These are phyloP conservation scores for Stygiomarasmius scandens DNA, from an alignment of 1,284 basidiomycete genomes.

Conservation along the genomic window DNA sequence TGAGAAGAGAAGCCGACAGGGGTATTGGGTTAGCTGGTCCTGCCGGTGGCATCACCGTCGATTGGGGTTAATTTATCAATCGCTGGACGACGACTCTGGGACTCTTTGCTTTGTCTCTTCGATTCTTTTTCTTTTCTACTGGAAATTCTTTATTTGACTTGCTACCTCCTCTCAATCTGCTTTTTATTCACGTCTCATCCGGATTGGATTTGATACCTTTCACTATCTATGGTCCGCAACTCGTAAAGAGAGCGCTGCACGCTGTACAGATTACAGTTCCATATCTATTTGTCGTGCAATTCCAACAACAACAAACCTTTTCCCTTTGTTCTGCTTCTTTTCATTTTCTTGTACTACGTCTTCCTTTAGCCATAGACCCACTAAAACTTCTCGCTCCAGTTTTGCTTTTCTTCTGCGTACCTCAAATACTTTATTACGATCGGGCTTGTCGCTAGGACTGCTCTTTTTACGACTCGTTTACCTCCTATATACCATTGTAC, in stretches of 20 bases:
- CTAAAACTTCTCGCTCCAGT: neutral
- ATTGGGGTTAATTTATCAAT: constrained; percentile 62
- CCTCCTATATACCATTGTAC: neutral
- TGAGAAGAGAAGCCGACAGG: constrained; percentile 74
- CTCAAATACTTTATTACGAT: neutral
- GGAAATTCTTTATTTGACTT: neutral
- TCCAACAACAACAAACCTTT: too few species aligned
- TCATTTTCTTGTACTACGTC: neutral
- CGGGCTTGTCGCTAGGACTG: neutral
- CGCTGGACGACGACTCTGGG: neutral
- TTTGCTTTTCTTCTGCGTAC: neutral
- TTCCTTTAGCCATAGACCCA: neutral
- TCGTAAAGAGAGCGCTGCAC: too few species aligned
- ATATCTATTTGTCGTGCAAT: neutral
- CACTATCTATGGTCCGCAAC: too few species aligned
- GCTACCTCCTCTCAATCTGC: neutral
- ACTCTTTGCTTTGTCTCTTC: neutral
- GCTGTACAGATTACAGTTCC: neutral
- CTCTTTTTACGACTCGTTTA: neutral
- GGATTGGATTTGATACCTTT: too few species aligned
- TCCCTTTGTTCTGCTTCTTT: neutral
- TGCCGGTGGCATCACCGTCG: constrained; percentile 68
- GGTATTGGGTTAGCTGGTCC: constrained; percentile 65
- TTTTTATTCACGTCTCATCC: neutral
- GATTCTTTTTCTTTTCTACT: neutral